Base-by-base conservation (phyloP, 1,139 yeast species). In the Saccharomycopsis crataegensis region DNA sequence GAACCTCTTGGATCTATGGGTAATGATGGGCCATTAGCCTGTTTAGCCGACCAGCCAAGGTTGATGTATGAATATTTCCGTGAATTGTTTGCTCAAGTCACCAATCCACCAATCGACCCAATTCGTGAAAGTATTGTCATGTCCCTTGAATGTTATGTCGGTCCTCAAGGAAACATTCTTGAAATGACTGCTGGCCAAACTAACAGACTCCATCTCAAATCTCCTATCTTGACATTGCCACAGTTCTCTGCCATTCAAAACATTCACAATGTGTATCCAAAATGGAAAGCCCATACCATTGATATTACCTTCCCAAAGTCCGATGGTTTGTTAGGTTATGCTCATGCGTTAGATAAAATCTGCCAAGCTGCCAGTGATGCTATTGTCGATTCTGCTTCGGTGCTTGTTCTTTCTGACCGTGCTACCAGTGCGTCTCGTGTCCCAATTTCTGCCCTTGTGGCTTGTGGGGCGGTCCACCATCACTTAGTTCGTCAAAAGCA, bases 1-100 rank as follows among this genome's bases (percentile, higher is more conserved):
- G 99, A 93, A 72, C 91, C 97, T 6, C 77, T 93, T 57, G 98
- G 99, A 34, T 90, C 97, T 12, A 93, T 93, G 99, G 99, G 99
- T 77, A 91, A 91, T 67, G 99, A 93, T 67, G 83, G 93, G 56
- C 96, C 98, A n/a, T 77, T 93, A 62, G 98, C 99, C 1, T 93
- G 99, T 72, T 74, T 93, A 61, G 86, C 96, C 49, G 93, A 88
- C 66, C 96, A 90, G 70, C 98, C 99, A 50, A 86, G 86, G 62
- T 74, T 93, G 61, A 75, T 89, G 61, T 93, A 86, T 68, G 99
- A 93, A 66, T 93, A 93, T 73, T 93, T 93, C 77, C 85, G 96
- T 66, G 96, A 93, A 70, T 78, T 93, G 64, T 93, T 93, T 71
- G 99, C 99, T 43, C 99, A 93, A 73, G 99, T 93, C 55, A 93